Evolutionary conservation across 768 basidiomycete species (phyloP), one percentile per base, ranked within the genome.

Genomic region (Clavulina sp.): DNA sequence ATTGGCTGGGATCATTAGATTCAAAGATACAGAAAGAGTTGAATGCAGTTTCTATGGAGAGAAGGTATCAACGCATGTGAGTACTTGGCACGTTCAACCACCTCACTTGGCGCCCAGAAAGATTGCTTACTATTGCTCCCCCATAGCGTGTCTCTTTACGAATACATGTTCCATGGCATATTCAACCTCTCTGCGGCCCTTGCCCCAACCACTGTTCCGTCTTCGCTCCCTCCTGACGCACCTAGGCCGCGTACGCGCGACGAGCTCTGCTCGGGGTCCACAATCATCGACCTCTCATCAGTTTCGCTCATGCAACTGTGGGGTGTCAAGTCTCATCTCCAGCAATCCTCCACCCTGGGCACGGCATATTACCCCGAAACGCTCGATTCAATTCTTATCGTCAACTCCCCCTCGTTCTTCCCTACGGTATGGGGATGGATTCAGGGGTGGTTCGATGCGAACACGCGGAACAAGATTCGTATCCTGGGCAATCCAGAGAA

Each of bases 401-500:
- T 89, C 50, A 87, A 88, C 57, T 78, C 84, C 0, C 86, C 87
- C 0, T 68, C 76, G 0, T 89, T 86, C 69, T 89, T 89, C 63
- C 75, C 80, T 2, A 83, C 79, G 1, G 69, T 88, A 6, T 89
- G 85, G 85, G 72, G 71, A 30, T 88, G 85, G 85, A 71, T 88
- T 61, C 52, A 81, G 76, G 74, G 71, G 26, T 84, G 80, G 79
- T 86, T 86, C 62, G 85, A 87, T 60, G 78, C 81, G 61, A 76
- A 74, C 40, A 86, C 84, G 9, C 74, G 79, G 18, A 71, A 71
- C 54, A 89, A 89, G 68, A 78, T 91, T 30, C 75, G 80, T 59
- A 71, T 91, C 31, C 68, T 88, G 5, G 53, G 52, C 13, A 55
- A 54, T n/a, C 43, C 43, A 9, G 9, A 9, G 13, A 46, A 46